Percentiles rank a stretch among this genome's conserved stretches.
Evolutionary conservation across 2,329 filamentous ascomycete genomes (phyloP).

Genomic region (Aspergillus ustus): DNA sequence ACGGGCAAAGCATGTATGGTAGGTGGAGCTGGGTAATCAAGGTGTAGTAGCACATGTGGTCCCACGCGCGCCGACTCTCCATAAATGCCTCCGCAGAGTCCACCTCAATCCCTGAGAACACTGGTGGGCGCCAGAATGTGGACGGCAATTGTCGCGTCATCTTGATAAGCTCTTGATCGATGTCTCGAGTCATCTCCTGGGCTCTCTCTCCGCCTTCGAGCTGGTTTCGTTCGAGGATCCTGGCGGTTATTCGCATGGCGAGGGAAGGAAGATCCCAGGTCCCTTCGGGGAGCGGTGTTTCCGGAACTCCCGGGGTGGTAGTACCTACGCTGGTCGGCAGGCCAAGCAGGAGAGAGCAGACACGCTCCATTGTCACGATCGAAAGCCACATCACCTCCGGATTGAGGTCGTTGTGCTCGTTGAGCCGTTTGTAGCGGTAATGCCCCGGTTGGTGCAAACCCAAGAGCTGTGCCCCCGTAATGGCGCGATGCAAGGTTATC

Average conservation of each 20-base stretch:
- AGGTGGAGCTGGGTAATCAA: constrained; percentile 60
- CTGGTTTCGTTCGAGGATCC: constrained; percentile 3
- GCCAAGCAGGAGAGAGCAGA: constrained; percentile 47
- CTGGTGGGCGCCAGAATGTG: constrained; percentile 52
- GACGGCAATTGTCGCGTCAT: constrained; percentile 46
- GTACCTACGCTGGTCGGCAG: constrained; percentile 49
- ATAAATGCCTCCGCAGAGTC: constrained; percentile 22
- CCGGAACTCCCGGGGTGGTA: neutral
- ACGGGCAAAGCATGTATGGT: constrained; percentile 57
- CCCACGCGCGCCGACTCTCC: constrained; percentile 44
- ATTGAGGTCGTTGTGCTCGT: neutral
- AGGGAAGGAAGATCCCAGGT: neutral
- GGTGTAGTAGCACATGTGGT: constrained; percentile 57
- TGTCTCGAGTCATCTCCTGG: constrained; percentile 48
- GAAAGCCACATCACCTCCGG: constrained; percentile 42
- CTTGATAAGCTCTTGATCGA: constrained; percentile 43
- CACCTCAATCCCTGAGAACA: constrained; percentile 8
- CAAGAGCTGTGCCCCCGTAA: constrained; percentile 49
- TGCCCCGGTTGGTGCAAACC: constrained; percentile 42
- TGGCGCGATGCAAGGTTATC: constrained; percentile 44
- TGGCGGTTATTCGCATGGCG: neutral
- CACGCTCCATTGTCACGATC: constrained; percentile 44
- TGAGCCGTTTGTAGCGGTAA: neutral
- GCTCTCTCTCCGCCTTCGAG: constrained; percentile 42
- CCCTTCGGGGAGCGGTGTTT: neutral